Percentiles rank a stretch among this genome's conserved stretches.
Conservation (phyloP, 352 stramenopile species). For the Thraustochytrium sp. region DNA sequence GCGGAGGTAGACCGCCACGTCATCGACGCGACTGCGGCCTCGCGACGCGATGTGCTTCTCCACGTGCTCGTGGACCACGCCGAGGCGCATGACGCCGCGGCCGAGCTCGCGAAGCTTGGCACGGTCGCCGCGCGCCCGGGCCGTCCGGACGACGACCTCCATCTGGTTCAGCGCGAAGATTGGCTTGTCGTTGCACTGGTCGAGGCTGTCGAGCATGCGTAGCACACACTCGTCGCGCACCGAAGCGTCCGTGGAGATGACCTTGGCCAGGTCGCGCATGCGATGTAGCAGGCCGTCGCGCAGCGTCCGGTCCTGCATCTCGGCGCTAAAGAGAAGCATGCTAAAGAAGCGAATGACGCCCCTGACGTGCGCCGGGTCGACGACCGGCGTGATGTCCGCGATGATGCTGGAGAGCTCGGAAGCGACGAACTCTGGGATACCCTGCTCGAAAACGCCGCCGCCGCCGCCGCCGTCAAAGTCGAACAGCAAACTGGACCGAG, state of each 20-base stretch:
- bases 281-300: not conserved
- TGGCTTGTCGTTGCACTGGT: conserved; percentile 3
- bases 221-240: not conserved
- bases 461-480: not conserved
- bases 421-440: too few species aligned
- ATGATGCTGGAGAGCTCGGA: too few species aligned
- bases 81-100: not conserved
- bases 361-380: not conserved
- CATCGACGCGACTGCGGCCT: not conserved
- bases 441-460: too few species aligned
- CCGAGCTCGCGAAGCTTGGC: not conserved
- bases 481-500: not conserved
- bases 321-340: not conserved
- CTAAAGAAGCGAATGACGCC: not conserved
- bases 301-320: not conserved
- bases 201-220: not conserved
- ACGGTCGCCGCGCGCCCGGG: not conserved
- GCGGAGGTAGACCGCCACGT: not conserved
- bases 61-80: not conserved
- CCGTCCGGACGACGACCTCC: conserved; percentile 11
- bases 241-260: not conserved
- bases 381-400: too few species aligned
- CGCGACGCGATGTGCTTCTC: not conserved
- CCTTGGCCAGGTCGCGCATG: not conserved
- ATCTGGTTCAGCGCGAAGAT: conserved; percentile 25